phyloP scores from a whole-genome alignment of 148 eudicot species.

The Camellia granthamiana region DNA sequence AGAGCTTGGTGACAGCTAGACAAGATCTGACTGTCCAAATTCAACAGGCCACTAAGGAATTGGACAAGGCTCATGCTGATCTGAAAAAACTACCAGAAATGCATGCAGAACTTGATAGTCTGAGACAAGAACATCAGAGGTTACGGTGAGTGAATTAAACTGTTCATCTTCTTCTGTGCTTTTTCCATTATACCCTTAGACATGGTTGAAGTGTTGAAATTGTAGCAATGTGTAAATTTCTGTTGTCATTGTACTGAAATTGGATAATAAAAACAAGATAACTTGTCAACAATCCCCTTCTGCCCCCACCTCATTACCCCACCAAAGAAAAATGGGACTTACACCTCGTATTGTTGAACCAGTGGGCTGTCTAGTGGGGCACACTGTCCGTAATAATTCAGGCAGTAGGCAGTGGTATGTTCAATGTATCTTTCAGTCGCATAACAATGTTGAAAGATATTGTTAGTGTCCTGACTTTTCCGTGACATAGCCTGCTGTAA shows the following conservation, averaged over 20 bases:
- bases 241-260: constrained; percentile 10
- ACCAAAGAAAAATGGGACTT: background rate
- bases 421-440: background rate
- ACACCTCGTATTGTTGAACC: background rate
- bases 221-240: background rate
- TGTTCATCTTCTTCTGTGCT: background rate
- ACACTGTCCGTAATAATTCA: background rate
- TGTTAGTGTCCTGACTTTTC: background rate
- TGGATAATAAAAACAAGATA: background rate
- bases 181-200: background rate
- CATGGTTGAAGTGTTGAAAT: background rate
- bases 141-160: constrained; percentile 59
- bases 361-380: background rate
- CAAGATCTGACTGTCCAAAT: constrained; percentile 58
- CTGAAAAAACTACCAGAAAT: constrained; percentile 61
- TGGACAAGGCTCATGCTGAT: constrained; percentile 56
- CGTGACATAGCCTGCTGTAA: background rate
- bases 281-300: background rate
- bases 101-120: constrained; percentile 60
- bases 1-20: constrained; percentile 48
- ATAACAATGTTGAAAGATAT: background rate
- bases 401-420: background rate
- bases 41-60: constrained; percentile 53
- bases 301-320: background rate
- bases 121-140: constrained; percentile 71